Evolutionary conservation across 2,329 filamentous ascomycete species (phyloP).

Genomic region (Aureobasidium sp.): DNA sequence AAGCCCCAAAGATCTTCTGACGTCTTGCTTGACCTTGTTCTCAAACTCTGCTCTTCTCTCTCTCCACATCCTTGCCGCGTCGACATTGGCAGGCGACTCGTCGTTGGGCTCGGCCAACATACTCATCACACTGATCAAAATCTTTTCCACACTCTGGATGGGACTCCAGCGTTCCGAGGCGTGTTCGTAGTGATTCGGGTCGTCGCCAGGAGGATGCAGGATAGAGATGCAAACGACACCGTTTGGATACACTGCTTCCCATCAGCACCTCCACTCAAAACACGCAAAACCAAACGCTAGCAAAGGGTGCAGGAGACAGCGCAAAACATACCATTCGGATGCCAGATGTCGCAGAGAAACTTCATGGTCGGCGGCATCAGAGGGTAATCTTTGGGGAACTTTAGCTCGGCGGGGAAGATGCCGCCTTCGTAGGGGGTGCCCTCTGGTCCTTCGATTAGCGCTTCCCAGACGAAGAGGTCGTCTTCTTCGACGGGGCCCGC

Average conservation of each 20-base stretch:
- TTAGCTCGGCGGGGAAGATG: conserved; percentile 89
- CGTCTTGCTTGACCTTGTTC: conserved; percentile 72
- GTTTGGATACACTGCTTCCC: conserved; percentile 68
- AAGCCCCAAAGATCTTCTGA: conserved; percentile 65
- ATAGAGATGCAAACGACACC: conserved; percentile 98
- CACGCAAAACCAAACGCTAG: not conserved
- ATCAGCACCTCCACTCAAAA: too few species aligned
- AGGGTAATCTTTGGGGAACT: conserved; percentile 95
- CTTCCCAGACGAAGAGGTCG: conserved; percentile 94
- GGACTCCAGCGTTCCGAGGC: conserved; percentile 94
- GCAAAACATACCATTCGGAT: conserved; percentile 70
- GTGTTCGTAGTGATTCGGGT: conserved; percentile 97
- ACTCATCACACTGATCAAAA: conserved; percentile 92
- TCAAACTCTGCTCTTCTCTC: conserved; percentile 80
- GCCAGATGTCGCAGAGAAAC: conserved; percentile 89
- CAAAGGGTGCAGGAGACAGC: too few species aligned
- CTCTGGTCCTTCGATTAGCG: conserved; percentile 88
- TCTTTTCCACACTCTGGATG: conserved; percentile 96
- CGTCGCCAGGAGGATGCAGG: conserved; percentile 89
- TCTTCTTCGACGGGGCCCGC: conserved; percentile 90
- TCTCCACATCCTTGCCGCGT: conserved; percentile 94
- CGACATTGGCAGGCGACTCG: conserved; percentile 91
- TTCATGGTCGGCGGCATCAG: conserved; percentile 92
- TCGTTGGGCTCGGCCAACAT: conserved; percentile 98
- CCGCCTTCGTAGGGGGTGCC: conserved; percentile 95